Base-by-base conservation (phyloP, 2,329 filamentous ascomycete genomes). In the Rhynchosporium agropyri region DNA sequence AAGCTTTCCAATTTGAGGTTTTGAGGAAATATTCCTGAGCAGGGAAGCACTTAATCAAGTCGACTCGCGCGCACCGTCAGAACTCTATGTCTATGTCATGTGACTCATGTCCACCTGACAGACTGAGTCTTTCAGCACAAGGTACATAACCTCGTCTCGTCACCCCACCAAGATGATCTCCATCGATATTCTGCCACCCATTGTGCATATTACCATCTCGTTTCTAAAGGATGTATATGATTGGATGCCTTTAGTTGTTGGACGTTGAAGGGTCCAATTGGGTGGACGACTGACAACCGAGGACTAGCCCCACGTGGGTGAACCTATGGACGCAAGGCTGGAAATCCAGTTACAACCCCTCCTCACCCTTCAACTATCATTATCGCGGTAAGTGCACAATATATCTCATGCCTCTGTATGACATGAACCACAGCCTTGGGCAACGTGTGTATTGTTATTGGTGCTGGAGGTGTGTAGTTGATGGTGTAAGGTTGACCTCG, bases 361-460 rank as follows among this genome's bases (percentile, higher is more conserved):
- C 15, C 26, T 36, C 53, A 29, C 31, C 15, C 40, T 58, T 28
- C 29, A 48, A 29, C 36, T 42, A 20, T n/a, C 42, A 38, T 48
- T 38, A 40, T 36, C 33, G 33, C 33, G 33, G 33, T 36, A 10
- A 36, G 42, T 40, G 54, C 54, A 45, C 13, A 10, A 46, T 6
- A 8, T 36, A 10, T 46, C n/a, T 29, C 55, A 20, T 46, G 15
- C 10, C 33, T 26, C 38, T 12, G n/a, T 38, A 31, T 28, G 26
- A 42, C 6, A n/a, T 4, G 8, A 46, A 53, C 67, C 67, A 68
- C 60, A 67, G 49, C 57, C 61, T 63, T 20, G 58, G 43, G 53
- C 60, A 70, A 69, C 68, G 67, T 70, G 68, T 63, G 56, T 59
- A 36, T 61, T 65, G 67, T 50, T 42, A 70, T 54, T 70, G 68